Evolutionary conservation across 805 yeast species (phyloP).

Genomic region (Limtongia smithiae): DNA sequence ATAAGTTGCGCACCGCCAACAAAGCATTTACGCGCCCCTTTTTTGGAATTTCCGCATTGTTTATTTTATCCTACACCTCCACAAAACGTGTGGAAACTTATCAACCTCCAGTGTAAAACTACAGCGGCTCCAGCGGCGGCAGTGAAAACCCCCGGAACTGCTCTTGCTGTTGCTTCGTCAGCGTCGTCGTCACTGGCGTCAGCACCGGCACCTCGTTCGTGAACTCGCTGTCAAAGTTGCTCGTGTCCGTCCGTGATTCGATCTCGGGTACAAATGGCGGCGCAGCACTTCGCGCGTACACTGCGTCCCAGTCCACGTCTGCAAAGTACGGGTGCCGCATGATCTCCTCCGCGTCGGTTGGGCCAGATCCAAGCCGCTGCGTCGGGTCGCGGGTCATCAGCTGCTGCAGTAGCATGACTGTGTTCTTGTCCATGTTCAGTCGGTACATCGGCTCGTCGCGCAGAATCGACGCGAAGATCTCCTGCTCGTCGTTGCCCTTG

Average conservation of each 20-base stretch:
- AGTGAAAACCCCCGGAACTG: conserved; percentile 97
- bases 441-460: conserved; percentile 97
- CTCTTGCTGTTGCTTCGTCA: conserved; percentile 86
- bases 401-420: conserved; percentile 89
- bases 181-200: conserved; percentile 87
- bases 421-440: conserved; percentile 94
- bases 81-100: background rate
- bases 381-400: conserved; percentile 84
- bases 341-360: conserved; percentile 84
- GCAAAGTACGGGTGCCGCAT: conserved; percentile 94
- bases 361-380: conserved; percentile 80
- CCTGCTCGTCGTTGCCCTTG: conserved; percentile 96
- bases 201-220: conserved; percentile 43
- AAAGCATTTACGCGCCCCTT: no score
- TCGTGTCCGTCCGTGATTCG: conserved; percentile 81
- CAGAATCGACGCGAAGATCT: conserved; percentile 91
- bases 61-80: background rate
- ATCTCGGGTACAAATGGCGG: conserved; percentile 92
- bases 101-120: background rate
- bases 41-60: background rate
- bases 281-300: conserved; percentile 61
- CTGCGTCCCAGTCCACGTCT: conserved; percentile 86
- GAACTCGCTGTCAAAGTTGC: conserved; percentile 84
- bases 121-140: conserved; percentile 37
- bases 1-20: no score